A percentile compares a stretch with the other conserved stretches of the same genome.
phyloP scores from a whole-genome alignment of 2,329 filamentous ascomycete genomes.

The Pseudocercospora fijiensis region DNA sequence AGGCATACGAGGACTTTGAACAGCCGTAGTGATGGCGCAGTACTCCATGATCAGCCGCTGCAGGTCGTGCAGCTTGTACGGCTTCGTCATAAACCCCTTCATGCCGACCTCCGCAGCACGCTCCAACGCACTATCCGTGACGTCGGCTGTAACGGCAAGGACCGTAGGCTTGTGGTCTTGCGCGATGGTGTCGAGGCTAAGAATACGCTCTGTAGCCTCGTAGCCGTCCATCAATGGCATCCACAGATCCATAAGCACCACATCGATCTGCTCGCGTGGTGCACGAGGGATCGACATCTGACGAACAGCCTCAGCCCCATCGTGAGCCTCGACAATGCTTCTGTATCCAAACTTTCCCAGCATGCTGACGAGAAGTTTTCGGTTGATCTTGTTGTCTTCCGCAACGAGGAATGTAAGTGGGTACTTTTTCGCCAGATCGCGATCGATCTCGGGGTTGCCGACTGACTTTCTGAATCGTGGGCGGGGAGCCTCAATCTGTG shows the following conservation, averaged over 20 bases:
- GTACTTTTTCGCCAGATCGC: slow-evolving; percentile 57
- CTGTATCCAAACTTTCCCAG: slow-evolving; percentile 66
- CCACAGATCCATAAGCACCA: slow-evolving; percentile 73
- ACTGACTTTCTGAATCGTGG: slow-evolving; percentile 29
- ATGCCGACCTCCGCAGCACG: slow-evolving; percentile 63
- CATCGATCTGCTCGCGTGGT: slow-evolving; percentile 51
- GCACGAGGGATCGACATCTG: slow-evolving; percentile 48
- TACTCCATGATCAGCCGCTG: slow-evolving; percentile 59
- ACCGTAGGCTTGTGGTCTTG: slow-evolving; percentile 43
- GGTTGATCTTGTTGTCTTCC: slow-evolving; percentile 72
- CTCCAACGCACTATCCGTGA: slow-evolving; percentile 62
- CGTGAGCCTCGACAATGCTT: slow-evolving; percentile 63
- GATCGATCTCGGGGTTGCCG: slow-evolving; percentile 47
- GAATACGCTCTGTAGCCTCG: slow-evolving; percentile 63
- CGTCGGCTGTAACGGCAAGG: slow-evolving; percentile 66
- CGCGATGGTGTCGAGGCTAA: slow-evolving; percentile 47
- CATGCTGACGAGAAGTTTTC: slow-evolving; percentile 65
- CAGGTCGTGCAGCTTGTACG: slow-evolving; percentile 62
- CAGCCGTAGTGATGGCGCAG: slow-evolving; percentile 34
- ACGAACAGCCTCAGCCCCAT: slow-evolving; percentile 66
- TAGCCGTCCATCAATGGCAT: slow-evolving; percentile 74
- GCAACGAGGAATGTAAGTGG: slow-evolving; percentile 68
- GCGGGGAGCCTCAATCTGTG: slow-evolving; percentile 10
- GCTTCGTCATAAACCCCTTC: slow-evolving; percentile 68
- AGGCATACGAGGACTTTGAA: background rate